Conservation (phyloP, 495 filamentous ascomycete species). For the Neurospora sp. region DNA sequence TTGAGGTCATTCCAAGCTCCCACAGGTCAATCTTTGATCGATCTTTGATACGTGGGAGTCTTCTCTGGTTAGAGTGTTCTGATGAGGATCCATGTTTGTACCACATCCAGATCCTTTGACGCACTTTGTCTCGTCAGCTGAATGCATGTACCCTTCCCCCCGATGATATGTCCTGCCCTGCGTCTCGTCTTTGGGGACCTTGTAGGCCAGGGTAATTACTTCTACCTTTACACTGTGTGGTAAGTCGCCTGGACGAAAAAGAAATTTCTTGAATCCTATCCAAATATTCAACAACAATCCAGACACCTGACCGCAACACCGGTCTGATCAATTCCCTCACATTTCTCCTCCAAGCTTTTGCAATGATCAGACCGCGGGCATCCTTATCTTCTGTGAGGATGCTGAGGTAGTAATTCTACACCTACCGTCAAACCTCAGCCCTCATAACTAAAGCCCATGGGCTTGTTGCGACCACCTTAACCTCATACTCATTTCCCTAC, state of each 20-base stretch:
- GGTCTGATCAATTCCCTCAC: neutral
- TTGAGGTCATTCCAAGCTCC: too few relatives aligned
- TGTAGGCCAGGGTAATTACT: too few relatives aligned
- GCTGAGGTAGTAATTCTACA: neutral
- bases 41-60: too few relatives aligned
- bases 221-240: neutral
- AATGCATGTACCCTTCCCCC: neutral
- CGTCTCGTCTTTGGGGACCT: too few relatives aligned
- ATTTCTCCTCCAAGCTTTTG: neutral
- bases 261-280: neutral
- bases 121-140: neutral
- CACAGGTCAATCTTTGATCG: too few relatives aligned
- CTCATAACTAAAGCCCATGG: too few relatives aligned
- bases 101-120: neutral
- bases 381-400: neutral
- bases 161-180: too few relatives aligned
- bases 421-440: neutral
- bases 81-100: too few relatives aligned
- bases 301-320: neutral
- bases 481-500: neutral
- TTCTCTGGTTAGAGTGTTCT: too few relatives aligned
- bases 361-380: neutral
- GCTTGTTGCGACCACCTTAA: too few relatives aligned
- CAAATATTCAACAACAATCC: neutral
- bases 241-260: too few relatives aligned